phyloP scores from a whole-genome alignment of 257 asterid species.

The Solanum tarapatanum region DNA sequence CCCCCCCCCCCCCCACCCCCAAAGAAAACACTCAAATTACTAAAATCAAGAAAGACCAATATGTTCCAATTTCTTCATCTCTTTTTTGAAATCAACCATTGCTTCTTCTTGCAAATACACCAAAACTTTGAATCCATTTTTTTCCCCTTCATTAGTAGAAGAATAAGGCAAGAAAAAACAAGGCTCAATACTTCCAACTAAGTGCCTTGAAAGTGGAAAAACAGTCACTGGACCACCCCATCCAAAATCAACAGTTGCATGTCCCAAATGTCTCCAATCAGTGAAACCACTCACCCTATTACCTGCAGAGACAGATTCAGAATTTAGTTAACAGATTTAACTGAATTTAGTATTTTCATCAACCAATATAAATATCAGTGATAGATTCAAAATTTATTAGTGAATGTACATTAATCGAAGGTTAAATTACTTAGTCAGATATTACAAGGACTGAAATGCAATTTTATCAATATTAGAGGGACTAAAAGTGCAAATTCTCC shows the following conservation, averaged over 20 bases:
- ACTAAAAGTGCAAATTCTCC: background rate
- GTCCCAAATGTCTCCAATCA: constrained; percentile 95
- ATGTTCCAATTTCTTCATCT: constrained; percentile 28
- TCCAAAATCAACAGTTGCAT: constrained; percentile 74
- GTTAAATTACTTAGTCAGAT: background rate
- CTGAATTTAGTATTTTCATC: background rate
- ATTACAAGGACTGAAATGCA: background rate
- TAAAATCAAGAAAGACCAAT: background rate
- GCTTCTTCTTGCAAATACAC: constrained; percentile 52
- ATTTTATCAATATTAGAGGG: background rate
- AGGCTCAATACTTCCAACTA: constrained; percentile 68
- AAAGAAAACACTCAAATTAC: background rate
- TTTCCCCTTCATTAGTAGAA: constrained; percentile 18
- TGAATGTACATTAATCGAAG: background rate
- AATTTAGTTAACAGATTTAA: background rate
- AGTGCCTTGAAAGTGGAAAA: constrained; percentile 47
- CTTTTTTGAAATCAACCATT: constrained; percentile 26
- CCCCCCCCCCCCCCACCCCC: background rate
- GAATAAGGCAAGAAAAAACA: constrained; percentile 61
- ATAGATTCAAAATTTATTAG: background rate
- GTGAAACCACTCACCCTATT: constrained; percentile 66
- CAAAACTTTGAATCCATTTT: constrained; percentile 44
- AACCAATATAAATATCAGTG: too few species aligned
- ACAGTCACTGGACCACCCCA: constrained; percentile 78
- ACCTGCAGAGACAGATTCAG: constrained; percentile 19